Evolutionary conservation across 176 grass and related monocot species (phyloP).

Genomic region (Lolium multiflorum): DNA sequence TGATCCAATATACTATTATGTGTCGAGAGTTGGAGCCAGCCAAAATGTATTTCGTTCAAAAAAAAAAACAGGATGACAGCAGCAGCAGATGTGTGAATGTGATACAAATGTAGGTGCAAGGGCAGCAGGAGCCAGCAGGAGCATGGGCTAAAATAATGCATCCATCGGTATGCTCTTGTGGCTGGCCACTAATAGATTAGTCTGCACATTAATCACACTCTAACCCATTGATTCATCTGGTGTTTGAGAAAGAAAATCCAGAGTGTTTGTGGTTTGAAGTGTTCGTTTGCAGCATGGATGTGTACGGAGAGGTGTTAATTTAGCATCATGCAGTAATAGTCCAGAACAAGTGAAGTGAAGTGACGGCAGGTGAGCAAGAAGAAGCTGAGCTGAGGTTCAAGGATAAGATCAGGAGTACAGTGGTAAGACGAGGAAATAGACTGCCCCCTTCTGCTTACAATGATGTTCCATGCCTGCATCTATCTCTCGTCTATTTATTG

Average conservation of each 20-base stretch:
- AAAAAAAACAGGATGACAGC: background rate
- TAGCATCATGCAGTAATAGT: background rate
- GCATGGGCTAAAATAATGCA: background rate
- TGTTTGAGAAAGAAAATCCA: background rate
- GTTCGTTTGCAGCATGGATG: too few species aligned
- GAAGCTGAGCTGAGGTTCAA: background rate
- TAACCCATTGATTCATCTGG: background rate
- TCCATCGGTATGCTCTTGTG: background rate
- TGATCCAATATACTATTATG: background rate
- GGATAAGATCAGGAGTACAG: background rate
- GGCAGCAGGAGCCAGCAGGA: background rate
- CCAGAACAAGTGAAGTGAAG: background rate
- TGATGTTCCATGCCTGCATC: too few species aligned
- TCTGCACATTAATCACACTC: background rate
- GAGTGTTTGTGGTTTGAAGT: too few species aligned
- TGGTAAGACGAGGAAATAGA: constrained; percentile 17
- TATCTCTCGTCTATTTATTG: too few species aligned
- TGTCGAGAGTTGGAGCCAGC: background rate
- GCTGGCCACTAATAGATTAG: too few species aligned
- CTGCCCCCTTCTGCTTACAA: background rate
- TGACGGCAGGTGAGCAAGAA: background rate
- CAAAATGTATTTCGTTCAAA: too few species aligned
- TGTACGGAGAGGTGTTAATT: background rate
- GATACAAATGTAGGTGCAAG: constrained; percentile 9
- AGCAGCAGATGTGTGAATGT: background rate